Evolutionary conservation across 2,329 filamentous ascomycete species (phyloP).

Genomic region (Pseudogymnoascus sp.): DNA sequence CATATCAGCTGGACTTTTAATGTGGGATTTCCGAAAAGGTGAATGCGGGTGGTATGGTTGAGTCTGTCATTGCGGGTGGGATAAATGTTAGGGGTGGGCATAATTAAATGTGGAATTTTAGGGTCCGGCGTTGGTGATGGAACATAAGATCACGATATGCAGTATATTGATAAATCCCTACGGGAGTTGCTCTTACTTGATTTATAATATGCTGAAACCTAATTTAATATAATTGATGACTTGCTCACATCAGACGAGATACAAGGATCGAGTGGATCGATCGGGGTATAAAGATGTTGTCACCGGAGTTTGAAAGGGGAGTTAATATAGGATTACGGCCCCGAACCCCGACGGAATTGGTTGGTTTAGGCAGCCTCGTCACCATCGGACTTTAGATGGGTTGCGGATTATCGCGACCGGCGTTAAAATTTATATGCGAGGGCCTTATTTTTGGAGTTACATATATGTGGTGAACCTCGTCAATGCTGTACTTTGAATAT

Average conservation of each 20-base stretch:
- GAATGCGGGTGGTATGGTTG: neutral
- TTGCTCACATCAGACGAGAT: neutral
- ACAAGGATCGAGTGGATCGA: neutral
- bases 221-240: neutral
- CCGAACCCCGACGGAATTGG: neutral
- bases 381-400: neutral
- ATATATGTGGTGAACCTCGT: neutral
- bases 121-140: neutral
- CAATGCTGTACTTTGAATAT: neutral
- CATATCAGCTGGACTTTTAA: conserved; percentile 1
- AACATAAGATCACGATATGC: neutral
- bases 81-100: neutral
- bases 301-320: neutral
- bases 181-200: neutral
- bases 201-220: neutral
- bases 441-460: neutral
- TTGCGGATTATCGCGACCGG: neutral
- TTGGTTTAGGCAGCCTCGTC: neutral
- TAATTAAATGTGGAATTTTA: neutral
- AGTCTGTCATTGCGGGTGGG: neutral
- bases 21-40: neutral
- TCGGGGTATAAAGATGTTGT: neutral
- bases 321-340: neutral
- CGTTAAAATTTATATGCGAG: neutral
- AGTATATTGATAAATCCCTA: neutral